phyloP scores from a whole-genome alignment of 2,329 filamentous ascomycete genomes.

The Scedosporium minutisporum region DNA sequence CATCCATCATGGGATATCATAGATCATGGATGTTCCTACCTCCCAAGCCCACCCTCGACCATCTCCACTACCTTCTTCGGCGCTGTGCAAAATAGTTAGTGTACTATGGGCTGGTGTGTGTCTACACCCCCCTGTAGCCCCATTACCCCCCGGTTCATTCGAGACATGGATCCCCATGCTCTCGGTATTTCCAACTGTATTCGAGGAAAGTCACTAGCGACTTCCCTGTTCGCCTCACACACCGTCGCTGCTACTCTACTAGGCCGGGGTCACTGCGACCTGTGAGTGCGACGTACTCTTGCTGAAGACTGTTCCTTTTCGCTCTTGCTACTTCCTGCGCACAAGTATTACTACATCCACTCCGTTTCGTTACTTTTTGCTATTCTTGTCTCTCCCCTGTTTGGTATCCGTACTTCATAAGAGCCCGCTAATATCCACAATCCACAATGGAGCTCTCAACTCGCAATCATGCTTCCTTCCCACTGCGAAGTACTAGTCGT shows the following conservation, averaged over 20 bases:
- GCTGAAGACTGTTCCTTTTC: neutral
- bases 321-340: neutral
- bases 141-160: neutral
- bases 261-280: neutral
- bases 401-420: neutral
- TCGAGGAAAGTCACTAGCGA: neutral
- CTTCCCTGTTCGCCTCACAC: too few species aligned
- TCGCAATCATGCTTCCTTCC: too few species aligned
- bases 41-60: neutral
- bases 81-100: neutral
- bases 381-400: neutral
- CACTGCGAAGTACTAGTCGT: too few species aligned
- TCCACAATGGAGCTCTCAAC: too few species aligned
- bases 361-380: neutral
- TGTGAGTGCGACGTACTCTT: neutral
- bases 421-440: neutral
- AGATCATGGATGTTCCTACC: neutral
- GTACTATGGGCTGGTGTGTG: neutral
- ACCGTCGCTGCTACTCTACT: too few species aligned
- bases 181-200: conserved; percentile 1
- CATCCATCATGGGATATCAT: neutral
- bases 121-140: neutral
- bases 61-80: neutral
- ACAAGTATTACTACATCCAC: neutral
- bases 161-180: neutral